A percentile compares a stretch with the other conserved stretches of the same genome.
These are phyloP conservation scores for Selenicereus undatus DNA, from an alignment of 148 eudicot genomes.

Conservation along the genomic window DNA sequence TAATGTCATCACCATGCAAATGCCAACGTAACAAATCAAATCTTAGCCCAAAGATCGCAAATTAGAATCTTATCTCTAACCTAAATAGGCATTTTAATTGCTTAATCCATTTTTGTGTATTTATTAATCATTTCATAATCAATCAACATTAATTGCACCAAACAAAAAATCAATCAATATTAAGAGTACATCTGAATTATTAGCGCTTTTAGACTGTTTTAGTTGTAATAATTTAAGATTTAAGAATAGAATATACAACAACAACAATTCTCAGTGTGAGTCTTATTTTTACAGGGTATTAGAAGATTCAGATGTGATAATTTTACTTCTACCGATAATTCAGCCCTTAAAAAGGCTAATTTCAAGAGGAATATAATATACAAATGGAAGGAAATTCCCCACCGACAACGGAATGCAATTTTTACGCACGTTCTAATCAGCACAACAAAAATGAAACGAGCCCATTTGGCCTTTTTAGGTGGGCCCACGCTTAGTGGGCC, in stretches of 20 bases:
- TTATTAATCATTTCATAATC: too few relatives aligned
- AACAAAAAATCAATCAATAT: too few relatives aligned
- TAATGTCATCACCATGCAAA: too few relatives aligned
- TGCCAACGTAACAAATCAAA: not conserved
- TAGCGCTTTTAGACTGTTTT: not conserved
- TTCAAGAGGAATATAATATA: not conserved
- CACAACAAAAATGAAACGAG: not conserved
- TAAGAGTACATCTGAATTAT: not conserved
- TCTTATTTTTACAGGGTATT: too few relatives aligned
- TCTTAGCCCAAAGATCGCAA: too few relatives aligned
- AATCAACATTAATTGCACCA: too few relatives aligned
- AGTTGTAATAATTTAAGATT: not conserved
- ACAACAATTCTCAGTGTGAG: too few relatives aligned
- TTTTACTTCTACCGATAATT: too few relatives aligned
- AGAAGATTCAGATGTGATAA: too few relatives aligned
- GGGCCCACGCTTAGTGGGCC: not conserved
- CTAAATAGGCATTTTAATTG: not conserved
- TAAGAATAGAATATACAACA: not conserved
- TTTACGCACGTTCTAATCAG: not conserved
- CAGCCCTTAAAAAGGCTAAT: too few relatives aligned
- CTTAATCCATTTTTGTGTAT: not conserved
- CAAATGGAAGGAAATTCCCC: not conserved
- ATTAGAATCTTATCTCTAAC: not conserved
- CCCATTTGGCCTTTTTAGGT: not conserved
- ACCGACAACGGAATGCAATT: not conserved